Evolutionary conservation across 768 basidiomycete genomes (phyloP).

Genomic region (Russula olivacea): DNA sequence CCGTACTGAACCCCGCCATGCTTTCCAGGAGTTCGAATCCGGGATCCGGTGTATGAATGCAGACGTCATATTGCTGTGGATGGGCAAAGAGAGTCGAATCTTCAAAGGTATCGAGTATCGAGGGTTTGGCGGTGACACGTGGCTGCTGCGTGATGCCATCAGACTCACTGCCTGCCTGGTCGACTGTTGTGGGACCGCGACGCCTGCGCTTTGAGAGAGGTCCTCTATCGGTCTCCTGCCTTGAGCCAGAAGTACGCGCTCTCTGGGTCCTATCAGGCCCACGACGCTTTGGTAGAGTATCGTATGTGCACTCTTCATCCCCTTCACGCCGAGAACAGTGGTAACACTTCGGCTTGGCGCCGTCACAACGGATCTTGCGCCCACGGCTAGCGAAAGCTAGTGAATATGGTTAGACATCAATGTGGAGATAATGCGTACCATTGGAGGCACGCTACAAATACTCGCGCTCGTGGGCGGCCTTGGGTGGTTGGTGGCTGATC

Average conservation of each 20-base stretch:
- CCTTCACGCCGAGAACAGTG: constrained; percentile 54
- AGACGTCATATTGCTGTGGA: background rate
- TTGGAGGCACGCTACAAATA: constrained; percentile 74
- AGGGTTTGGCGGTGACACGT: background rate
- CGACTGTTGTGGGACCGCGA: constrained; percentile 2
- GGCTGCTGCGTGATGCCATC: background rate
- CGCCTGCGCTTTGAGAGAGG: constrained; percentile 25
- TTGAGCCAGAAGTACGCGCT: constrained; percentile 58
- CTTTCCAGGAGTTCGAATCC: background rate
- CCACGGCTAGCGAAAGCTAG: constrained; percentile 46
- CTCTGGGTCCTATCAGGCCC: constrained; percentile 77
- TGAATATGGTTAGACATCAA: constrained; percentile 6
- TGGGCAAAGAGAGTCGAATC: background rate
- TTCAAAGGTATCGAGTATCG: background rate
- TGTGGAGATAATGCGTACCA: constrained; percentile 43
- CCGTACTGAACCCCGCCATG: background rate
- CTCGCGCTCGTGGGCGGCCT: constrained; percentile 68
- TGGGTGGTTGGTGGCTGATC: constrained; percentile 78
- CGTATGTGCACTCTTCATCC: constrained; percentile 56
- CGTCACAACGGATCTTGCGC: constrained; percentile 79
- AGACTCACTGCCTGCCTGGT: constrained; percentile 2
- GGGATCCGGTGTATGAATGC: background rate
- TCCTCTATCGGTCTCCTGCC: constrained; percentile 33
- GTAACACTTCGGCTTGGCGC: constrained; percentile 68
- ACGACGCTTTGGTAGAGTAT: constrained; percentile 65